Evolutionary conservation across 495 filamentous ascomycete genomes (phyloP).

Genomic region (Hyphodiscus hymeniophilus): DNA sequence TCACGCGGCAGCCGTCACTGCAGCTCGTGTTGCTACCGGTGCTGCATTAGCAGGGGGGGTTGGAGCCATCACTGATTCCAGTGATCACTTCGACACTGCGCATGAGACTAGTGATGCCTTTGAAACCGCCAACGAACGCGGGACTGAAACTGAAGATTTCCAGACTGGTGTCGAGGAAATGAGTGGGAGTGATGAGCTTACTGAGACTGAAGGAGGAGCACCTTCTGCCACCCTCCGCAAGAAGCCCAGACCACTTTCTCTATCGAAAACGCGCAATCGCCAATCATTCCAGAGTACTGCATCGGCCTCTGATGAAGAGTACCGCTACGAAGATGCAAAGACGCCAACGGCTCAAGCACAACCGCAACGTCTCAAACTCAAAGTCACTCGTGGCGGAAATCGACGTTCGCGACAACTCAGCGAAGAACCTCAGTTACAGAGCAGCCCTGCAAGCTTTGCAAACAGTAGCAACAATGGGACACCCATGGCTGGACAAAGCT

Average conservation of each 20-base stretch:
- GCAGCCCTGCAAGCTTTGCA: constrained; percentile 49
- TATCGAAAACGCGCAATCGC: constrained; percentile 36
- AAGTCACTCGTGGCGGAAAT: constrained; percentile 51
- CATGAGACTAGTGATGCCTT: constrained; percentile 76
- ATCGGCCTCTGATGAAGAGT: constrained; percentile 79
- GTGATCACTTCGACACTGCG: constrained; percentile 75
- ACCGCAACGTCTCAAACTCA: constrained; percentile 61
- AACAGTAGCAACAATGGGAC: constrained; percentile 38
- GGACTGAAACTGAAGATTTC: constrained; percentile 87
- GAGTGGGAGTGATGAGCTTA: constrained; percentile 71
- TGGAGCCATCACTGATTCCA: constrained; percentile 25
- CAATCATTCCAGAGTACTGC: constrained; percentile 79
- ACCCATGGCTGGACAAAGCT: constrained; percentile 59
- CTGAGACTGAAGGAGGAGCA: constrained; percentile 69
- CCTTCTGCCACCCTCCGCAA: constrained; percentile 25
- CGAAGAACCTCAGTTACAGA: constrained; percentile 45
- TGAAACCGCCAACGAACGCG: constrained; percentile 76
- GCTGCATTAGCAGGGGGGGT: constrained; percentile 7
- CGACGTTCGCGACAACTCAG: constrained; percentile 58
- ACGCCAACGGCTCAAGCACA: constrained; percentile 38
- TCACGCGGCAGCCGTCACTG: constrained; percentile 12
- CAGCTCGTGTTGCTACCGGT: constrained; percentile 10
- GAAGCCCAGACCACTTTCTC: constrained; percentile 18
- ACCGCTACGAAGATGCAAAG: constrained; percentile 42
- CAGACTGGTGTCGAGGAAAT: constrained; percentile 82